Base-by-base conservation (phyloP, 1,284 basidiomycete species). In the Cryptococcus jaspeensis region DNA sequence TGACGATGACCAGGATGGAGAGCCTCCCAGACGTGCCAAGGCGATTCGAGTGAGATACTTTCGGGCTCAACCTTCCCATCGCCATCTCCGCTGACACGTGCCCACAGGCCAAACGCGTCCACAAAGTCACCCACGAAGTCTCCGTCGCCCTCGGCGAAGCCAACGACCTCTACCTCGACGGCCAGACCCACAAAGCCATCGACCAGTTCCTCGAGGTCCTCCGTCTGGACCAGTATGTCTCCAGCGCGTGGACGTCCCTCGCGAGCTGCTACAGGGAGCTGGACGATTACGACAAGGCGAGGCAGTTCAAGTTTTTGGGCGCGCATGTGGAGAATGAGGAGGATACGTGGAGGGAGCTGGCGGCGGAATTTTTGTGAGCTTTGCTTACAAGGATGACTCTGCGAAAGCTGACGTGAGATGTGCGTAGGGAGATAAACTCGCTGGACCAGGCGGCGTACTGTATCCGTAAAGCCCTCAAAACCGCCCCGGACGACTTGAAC, bases 141-240 rank as follows among this genome's bases (percentile, higher is more conserved):
- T 84, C 85, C 55, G 81, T 84, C 1, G 78, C 94, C 5, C 84
- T 98, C 43, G 90, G 91, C 16, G 85, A 89, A 57, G 95, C 90
- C 25, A 96, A 95, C 72, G 84, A 90, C 66, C 88, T 88, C 1
- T 97, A 90, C 73, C 62, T 65, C 22, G 85, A 88, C 65, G 83
- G 81, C 50, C 79, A 90, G 58, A 79, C 87, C 18, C 78, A 82
- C 1, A 83, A 87, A 62, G 88, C 92, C 1, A 87, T 92, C 37
- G 82, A 84, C 22, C 83, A 87, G 44, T 90, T 94, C 82, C 86
- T 89, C 70, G 91, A 98, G 71, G 90, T 97, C 62, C 92, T 98
- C 56, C 85, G 91, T 9, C 92, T 94, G 55, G 94, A 98, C 73
- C 92, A 93, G 2, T 85, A 88, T 36, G 89, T 92, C 9, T 81